Evolutionary conservation across 1,284 basidiomycete genomes (phyloP).

Genomic region (Entoloma clypeatum): DNA sequence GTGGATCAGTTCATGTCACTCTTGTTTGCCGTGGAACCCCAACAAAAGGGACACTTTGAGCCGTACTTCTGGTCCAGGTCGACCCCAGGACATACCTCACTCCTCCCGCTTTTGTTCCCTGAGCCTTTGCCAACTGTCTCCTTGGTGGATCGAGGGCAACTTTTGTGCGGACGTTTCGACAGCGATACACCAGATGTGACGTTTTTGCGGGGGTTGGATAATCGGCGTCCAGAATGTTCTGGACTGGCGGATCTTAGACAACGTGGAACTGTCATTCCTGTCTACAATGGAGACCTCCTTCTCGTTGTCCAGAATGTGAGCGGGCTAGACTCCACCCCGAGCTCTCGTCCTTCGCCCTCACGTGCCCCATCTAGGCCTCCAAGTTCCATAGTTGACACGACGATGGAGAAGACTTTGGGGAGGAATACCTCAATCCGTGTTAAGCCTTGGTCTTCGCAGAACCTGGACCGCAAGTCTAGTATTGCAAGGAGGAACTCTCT

Average conservation of each 20-base stretch:
- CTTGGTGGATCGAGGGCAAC: slow-evolving; percentile 60
- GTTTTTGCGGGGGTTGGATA: slow-evolving; percentile 43
- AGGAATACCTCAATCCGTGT: slow-evolving; percentile 72
- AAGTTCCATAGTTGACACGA: slow-evolving; percentile 49
- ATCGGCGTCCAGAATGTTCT: slow-evolving; percentile 32
- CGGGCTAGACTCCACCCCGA: slow-evolving; percentile 38
- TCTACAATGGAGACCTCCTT: slow-evolving; percentile 70
- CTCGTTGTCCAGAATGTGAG: slow-evolving; percentile 57
- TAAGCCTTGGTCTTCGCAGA: slow-evolving; percentile 60
- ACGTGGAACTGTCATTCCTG: slow-evolving; percentile 65
- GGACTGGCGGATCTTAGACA: slow-evolving; percentile 46
- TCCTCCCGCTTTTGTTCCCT: slow-evolving; percentile 69
- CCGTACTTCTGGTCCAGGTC: slow-evolving; percentile 66
- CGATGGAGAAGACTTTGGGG: slow-evolving; percentile 41
- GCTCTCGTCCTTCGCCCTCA: slow-evolving; percentile 54
- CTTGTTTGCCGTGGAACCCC: slow-evolving; percentile 70
- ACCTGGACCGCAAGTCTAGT: slow-evolving; percentile 70
- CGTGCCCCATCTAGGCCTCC: slow-evolving; percentile 59
- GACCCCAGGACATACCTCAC: slow-evolving; percentile 41
- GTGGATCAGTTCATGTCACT: slow-evolving; percentile 75
- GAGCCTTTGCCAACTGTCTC: slow-evolving; percentile 65
- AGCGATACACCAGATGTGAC: slow-evolving; percentile 59
- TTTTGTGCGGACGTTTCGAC: slow-evolving; percentile 63
- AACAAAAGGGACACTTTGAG: slow-evolving; percentile 66
- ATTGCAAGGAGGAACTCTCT: slow-evolving; percentile 70